Evolutionary conservation across 2,329 filamentous ascomycete species (phyloP), one percentile per base, ranked within the genome.

Genomic region (Hansfordia pulvinata): DNA sequence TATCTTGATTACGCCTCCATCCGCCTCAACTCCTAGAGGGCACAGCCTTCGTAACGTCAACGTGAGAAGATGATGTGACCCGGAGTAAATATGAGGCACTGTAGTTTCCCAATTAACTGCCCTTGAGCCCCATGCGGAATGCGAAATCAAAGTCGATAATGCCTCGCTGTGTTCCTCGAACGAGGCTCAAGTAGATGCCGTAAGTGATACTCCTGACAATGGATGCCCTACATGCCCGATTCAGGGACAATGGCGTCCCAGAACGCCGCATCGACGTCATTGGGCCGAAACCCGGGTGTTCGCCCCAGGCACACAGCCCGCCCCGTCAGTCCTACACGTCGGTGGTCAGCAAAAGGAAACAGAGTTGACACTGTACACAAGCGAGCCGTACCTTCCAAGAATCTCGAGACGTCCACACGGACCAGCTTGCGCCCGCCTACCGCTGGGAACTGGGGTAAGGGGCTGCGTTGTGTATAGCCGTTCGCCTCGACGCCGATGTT

Each of bases 161-260:
- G n/a, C n/a, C n/a, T n/a, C n/a, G n/a, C n/a, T n/a, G n/a, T n/a
- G n/a, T n/a, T n/a, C n/a, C n/a, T n/a, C n/a, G n/a, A n/a, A n/a
- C n/a, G n/a, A n/a, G n/a, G n/a, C n/a, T n/a, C n/a, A n/a, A n/a
- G n/a, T n/a, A n/a, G n/a, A n/a, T n/a, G n/a, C n/a, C n/a, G n/a
- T n/a, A n/a, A n/a, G n/a, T n/a, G n/a, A n/a, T n/a, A n/a, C n/a
- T n/a, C n/a, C n/a, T 19, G 25, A 22, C 11, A 20, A 23, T 14
- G 23, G 20, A 19, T 24, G 25, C 12, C 13, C 13, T n/a, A n/a
- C n/a, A n/a, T n/a, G n/a, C n/a, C n/a, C n/a, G n/a, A n/a, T n/a
- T n/a, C n/a, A n/a, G n/a, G n/a, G n/a, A n/a, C n/a, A 8, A 38
- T 35, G n/a, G 45, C 36, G 18, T 36, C 36, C 44, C 45, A 49